phyloP scores from a whole-genome alignment of 140 eudicot species.

The Ambrosia hybrid region DNA sequence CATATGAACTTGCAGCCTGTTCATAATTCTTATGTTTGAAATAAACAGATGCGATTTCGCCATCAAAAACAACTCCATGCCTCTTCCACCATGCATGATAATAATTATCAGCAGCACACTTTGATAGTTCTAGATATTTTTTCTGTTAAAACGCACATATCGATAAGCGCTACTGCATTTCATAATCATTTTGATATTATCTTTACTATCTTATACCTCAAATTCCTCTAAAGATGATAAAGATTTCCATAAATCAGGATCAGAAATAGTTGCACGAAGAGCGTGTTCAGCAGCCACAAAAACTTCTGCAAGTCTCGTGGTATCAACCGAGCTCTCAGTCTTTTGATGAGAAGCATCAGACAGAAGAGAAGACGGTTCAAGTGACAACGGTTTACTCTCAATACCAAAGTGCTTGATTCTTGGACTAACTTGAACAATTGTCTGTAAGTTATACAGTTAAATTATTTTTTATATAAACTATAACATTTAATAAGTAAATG shows the following conservation, averaged over 20 bases:
- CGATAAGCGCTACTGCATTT: neutral
- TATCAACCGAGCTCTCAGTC: conserved; percentile 64
- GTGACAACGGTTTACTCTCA: conserved; percentile 80
- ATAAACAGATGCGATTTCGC: conserved; percentile 85
- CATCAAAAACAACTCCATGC: conserved; percentile 95
- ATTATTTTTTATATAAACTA: neutral
- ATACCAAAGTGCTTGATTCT: conserved; percentile 76
- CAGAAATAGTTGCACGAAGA: conserved; percentile 66
- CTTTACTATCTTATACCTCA: conserved; percentile 55
- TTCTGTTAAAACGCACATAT: conserved; percentile 37
- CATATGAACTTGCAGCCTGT: conserved; percentile 79
- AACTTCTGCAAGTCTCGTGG: conserved; percentile 72
- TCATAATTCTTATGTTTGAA: conserved; percentile 74
- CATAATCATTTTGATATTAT: neutral
- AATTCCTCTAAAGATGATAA: conserved; percentile 72
- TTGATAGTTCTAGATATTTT: conserved; percentile 77
- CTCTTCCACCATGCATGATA: conserved; percentile 97
- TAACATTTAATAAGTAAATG: conserved; percentile 1
- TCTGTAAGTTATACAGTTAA: conserved; percentile 43
- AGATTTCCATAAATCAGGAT: conserved; percentile 66
- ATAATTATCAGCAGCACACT: conserved; percentile 91
- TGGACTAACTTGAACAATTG: conserved; percentile 71
- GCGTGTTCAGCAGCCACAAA: conserved; percentile 91
- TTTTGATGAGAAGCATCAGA: conserved; percentile 53
- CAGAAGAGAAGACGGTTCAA: conserved; percentile 81